Conservation (phyloP, 352 stramenopile species). For the Globisporangium radiosum region DNA sequence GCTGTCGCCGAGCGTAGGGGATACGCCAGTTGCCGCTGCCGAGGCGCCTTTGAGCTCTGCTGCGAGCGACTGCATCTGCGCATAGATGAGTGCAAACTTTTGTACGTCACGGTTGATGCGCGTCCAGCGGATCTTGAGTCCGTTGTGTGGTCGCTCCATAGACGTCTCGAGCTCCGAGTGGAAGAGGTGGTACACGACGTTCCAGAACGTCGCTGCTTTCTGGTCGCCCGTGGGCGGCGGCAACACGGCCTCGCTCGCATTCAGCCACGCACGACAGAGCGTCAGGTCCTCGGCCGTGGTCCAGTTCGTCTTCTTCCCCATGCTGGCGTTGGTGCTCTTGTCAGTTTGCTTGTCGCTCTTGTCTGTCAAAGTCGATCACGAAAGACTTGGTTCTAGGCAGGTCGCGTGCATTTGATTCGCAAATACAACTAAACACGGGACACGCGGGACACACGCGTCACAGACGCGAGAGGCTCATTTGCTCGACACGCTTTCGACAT, state of each 20-base stretch:
- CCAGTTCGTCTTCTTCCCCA: slow-evolving; percentile 85
- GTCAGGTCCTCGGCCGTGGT: slow-evolving; percentile 49
- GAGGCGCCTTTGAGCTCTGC: slow-evolving; percentile 3
- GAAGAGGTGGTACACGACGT: slow-evolving; percentile 55
- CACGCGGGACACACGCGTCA: background rate
- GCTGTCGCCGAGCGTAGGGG: background rate
- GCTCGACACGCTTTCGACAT: background rate
- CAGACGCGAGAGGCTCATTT: background rate
- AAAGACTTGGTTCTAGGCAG: background rate
- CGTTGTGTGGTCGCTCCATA: slow-evolving; percentile 57
- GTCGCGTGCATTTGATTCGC: background rate
- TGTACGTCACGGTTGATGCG: slow-evolving; percentile 77
- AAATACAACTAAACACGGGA: background rate
- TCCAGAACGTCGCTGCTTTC: slow-evolving; percentile 63
- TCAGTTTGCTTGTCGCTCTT: background rate
- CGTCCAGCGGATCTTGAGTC: slow-evolving; percentile 77
- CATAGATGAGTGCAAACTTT: slow-evolving; percentile 51
- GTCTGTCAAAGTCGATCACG: background rate
- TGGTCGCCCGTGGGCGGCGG: slow-evolving; percentile 26
- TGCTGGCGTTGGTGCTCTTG: slow-evolving; percentile 7
- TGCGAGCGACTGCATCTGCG: slow-evolving; percentile 22
- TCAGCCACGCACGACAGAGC: slow-evolving; percentile 66
- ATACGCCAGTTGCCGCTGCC: background rate
- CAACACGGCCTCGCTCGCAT: slow-evolving; percentile 38
- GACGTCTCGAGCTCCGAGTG: slow-evolving; percentile 51